Evolutionary conservation across 2,329 filamentous ascomycete genomes (phyloP).

Genomic region (Huntiella savannae): DNA sequence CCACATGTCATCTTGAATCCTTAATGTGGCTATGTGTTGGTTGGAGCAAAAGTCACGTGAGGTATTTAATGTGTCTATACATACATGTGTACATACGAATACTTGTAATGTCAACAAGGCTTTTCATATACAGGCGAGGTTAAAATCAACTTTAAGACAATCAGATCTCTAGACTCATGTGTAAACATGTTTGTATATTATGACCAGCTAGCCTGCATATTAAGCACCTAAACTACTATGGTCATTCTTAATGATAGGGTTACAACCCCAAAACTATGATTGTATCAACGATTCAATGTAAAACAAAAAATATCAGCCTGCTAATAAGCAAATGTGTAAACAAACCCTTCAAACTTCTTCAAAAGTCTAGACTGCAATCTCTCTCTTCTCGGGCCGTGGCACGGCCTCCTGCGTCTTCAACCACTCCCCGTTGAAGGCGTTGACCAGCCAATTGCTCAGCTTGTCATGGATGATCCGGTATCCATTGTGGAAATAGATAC

Average conservation of each 20-base stretch:
- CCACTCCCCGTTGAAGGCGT: slow-evolving; percentile 97
- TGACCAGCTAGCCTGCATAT: too few relatives aligned
- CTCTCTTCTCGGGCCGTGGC: slow-evolving; percentile 20
- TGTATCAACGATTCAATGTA: neutral
- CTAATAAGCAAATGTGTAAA: neutral
- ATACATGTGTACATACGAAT: too few relatives aligned
- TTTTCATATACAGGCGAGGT: too few relatives aligned
- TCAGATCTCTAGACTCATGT: neutral
- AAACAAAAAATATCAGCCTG: neutral
- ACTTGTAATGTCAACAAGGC: too few relatives aligned
- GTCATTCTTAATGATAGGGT: too few relatives aligned
- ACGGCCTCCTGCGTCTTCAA: slow-evolving; percentile 36
- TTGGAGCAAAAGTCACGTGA: neutral
- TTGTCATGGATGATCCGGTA: slow-evolving; percentile 84
- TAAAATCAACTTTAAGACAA: neutral
- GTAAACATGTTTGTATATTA: neutral
- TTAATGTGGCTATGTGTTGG: neutral
- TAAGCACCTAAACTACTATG: too few relatives aligned
- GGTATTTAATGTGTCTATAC: neutral
- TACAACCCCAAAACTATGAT: too few relatives aligned
- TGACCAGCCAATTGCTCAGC: slow-evolving; percentile 83
- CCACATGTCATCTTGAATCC: neutral
- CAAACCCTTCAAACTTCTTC: neutral
- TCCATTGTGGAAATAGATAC: slow-evolving; percentile 87
- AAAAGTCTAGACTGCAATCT: neutral